Percentiles rank a stretch among this genome's conserved stretches.
These are phyloP conservation scores for Cordyceps sp. DNA, from an alignment of 2,329 filamentous ascomycete genomes.

Conservation along the genomic window DNA sequence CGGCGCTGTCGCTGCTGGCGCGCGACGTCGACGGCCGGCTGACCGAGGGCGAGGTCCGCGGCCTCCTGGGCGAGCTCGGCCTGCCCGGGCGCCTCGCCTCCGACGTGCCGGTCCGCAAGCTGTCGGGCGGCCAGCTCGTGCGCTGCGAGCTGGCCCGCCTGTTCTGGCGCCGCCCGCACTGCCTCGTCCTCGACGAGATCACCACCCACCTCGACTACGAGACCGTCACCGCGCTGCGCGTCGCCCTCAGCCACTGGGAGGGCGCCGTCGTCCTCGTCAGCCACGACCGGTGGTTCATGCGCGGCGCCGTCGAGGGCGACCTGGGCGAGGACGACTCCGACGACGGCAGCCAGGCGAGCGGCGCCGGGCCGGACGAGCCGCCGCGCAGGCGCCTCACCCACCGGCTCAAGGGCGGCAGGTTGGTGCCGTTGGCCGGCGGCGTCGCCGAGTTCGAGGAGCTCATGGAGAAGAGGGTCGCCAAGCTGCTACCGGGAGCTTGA, in stretches of 20 bases:
- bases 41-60: constrained; percentile 51
- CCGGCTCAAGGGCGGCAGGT: constrained; percentile 38
- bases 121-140: constrained; percentile 69
- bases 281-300: constrained; percentile 71
- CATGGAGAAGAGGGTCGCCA: constrained; percentile 41
- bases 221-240: constrained; percentile 55
- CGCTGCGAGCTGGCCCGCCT: constrained; percentile 47
- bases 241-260: constrained; percentile 49
- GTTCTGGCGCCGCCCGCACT: constrained; percentile 52
- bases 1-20: constrained; percentile 47
- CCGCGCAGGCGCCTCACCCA: constrained; percentile 38
- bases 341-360: constrained; percentile 13
- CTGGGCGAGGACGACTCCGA: constrained; percentile 21
- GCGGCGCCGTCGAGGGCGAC: constrained; percentile 39
- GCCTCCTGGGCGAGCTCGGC: constrained; percentile 50
- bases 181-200: constrained; percentile 63
- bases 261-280: constrained; percentile 65
- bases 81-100: constrained; percentile 54
- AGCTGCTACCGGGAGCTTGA: too few species aligned
- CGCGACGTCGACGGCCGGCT: constrained; percentile 33
- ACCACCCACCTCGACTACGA: constrained; percentile 77
- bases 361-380: constrained; percentile 23
- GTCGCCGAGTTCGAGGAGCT: constrained; percentile 49
- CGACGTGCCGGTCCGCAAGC: constrained; percentile 53
- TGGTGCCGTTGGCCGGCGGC: constrained; percentile 39